Evolutionary conservation across 331 rosid species (phyloP).

Genomic region (Spiraea crenata): DNA sequence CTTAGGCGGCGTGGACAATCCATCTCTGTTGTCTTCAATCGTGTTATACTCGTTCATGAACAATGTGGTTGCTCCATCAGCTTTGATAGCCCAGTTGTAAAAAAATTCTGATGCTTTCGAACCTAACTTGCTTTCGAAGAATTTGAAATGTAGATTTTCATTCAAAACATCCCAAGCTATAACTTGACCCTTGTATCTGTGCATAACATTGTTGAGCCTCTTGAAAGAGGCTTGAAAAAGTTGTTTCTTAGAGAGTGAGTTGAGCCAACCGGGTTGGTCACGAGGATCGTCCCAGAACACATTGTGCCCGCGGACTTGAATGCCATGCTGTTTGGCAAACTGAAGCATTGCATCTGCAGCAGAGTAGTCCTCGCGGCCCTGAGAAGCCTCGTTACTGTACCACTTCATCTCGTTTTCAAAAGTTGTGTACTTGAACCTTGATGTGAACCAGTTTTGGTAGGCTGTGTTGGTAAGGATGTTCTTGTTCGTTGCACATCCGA

Average conservation of each 20-base stretch:
- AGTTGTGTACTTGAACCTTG: constrained; percentile 45
- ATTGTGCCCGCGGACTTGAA: constrained; percentile 69
- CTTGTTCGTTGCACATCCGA: constrained; percentile 52
- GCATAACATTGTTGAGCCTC: constrained; percentile 47
- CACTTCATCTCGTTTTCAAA: constrained; percentile 85
- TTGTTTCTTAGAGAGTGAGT: constrained; percentile 32
- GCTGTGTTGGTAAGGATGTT: constrained; percentile 46
- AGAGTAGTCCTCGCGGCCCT: constrained; percentile 42
- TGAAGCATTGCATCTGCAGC: constrained; percentile 50
- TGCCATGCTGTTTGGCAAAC: constrained; percentile 37
- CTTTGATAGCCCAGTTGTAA: constrained; percentile 36
- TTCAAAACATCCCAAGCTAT: constrained; percentile 81
- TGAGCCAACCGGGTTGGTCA: constrained; percentile 47
- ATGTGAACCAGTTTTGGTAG: constrained; percentile 58
- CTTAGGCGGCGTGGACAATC: constrained; percentile 28
- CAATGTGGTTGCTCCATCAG: constrained; percentile 40
- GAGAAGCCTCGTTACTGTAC: constrained; percentile 47
- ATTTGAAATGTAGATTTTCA: constrained; percentile 56
- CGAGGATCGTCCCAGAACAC: constrained; percentile 58
- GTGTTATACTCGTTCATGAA: constrained; percentile 71
- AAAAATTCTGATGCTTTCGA: constrained; percentile 20
- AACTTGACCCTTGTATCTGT: constrained; percentile 53
- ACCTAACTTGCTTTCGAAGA: constrained; percentile 55
- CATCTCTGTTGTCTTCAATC: constrained; percentile 53
- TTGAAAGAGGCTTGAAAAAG: constrained; percentile 30